phyloP scores from a whole-genome alignment of 23 red algal species.

The Gracilariopsis chorda region DNA sequence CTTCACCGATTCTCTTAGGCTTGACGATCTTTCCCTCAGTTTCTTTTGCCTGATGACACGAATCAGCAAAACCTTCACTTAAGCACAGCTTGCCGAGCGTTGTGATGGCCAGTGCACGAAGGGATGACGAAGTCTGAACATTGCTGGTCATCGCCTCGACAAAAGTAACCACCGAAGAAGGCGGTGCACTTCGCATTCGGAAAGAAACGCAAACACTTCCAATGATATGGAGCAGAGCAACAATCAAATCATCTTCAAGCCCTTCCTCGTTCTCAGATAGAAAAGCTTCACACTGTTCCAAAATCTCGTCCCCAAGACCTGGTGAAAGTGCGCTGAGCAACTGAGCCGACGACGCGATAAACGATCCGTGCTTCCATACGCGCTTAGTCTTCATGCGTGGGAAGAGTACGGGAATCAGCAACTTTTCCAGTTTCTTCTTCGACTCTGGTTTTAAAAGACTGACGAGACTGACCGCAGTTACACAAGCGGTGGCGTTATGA shows the following conservation, averaged over 20 bases:
- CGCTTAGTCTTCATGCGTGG: neutral
- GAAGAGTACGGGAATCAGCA: neutral
- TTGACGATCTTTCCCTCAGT: neutral
- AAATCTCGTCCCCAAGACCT: slow-evolving; percentile 24
- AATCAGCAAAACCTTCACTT: neutral
- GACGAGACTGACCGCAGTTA: neutral
- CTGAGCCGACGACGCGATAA: neutral
- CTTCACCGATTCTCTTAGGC: neutral
- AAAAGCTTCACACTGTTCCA: slow-evolving; percentile 17
- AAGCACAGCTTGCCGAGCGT: slow-evolving; percentile 62
- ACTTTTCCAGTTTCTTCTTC: neutral
- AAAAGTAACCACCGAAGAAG: slow-evolving; percentile 1
- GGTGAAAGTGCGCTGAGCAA: slow-evolving; percentile 5
- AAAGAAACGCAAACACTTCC: slow-evolving; percentile 15
- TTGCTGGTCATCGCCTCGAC: slow-evolving; percentile 54
- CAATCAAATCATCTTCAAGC: neutral
- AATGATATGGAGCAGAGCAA: slow-evolving; percentile 21
- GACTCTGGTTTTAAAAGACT: neutral
- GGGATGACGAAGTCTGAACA: neutral
- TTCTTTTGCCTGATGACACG: neutral
- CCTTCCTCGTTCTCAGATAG: neutral
- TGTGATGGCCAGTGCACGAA: slow-evolving; percentile 36
- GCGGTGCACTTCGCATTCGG: neutral
- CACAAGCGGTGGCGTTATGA: slow-evolving; percentile 6
- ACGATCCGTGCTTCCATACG: neutral